phyloP scores from a whole-genome alignment of 345 rosid genomes.

The Eucalyptus curtisii region DNA sequence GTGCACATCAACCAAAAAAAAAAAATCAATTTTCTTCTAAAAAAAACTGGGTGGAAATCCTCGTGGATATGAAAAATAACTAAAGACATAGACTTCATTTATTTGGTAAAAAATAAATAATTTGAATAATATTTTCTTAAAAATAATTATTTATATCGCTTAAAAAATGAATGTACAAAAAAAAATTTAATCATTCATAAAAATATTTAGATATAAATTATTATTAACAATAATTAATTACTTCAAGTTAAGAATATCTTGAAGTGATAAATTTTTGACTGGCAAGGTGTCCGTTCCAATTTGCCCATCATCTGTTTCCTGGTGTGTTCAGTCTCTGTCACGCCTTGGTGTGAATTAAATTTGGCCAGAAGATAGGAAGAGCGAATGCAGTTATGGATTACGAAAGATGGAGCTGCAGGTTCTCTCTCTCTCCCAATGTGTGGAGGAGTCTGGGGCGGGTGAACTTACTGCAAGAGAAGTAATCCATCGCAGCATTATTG shows the following conservation, averaged over 20 bases:
- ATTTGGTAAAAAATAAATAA: neutral
- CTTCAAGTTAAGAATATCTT: neutral
- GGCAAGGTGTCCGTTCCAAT: neutral
- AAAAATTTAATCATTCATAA: accelerated
- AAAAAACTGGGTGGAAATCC: neutral
- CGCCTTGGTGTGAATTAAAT: neutral
- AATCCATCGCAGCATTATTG: neutral
- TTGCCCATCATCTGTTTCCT: neutral
- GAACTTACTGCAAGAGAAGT: neutral
- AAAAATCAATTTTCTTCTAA: neutral
- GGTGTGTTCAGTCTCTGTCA: neutral
- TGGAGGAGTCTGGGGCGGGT: neutral
- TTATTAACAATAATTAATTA: neutral
- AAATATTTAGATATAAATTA: accelerated
- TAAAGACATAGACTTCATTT: neutral
- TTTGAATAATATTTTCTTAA: neutral
- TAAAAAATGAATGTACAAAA: accelerated
- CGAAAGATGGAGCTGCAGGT: neutral
- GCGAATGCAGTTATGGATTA: neutral
- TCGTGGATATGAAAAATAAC: neutral
- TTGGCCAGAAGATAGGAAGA: neutral
- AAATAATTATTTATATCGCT: neutral
- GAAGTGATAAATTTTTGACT: neutral
- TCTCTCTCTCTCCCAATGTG: neutral
- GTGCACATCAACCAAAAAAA: no score